Percentiles rank a stretch among this genome's conserved stretches.
These are phyloP conservation scores for Stevia rebaudiana DNA, from an alignment of 140 eudicot species.

Conservation along the genomic window DNA sequence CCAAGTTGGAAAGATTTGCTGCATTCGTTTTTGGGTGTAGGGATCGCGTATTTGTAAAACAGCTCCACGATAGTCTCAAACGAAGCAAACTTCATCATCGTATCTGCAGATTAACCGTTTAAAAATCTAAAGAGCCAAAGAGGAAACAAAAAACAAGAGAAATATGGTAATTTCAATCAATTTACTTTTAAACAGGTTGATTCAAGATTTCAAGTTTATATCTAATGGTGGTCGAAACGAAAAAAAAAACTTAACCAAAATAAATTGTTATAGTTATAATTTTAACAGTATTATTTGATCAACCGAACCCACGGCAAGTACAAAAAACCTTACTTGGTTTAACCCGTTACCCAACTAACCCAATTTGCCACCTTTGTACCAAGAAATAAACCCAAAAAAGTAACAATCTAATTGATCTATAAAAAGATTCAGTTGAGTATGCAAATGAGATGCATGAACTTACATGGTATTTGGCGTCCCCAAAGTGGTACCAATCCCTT, in stretches of 20 bases:
- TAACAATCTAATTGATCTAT: neutral
- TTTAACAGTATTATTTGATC: neutral
- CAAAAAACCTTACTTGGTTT: too few species aligned
- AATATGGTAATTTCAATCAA: neutral
- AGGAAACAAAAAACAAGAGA: too few species aligned
- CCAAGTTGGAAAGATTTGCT: conserved; percentile 53
- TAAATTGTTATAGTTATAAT: neutral
- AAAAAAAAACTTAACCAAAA: neutral
- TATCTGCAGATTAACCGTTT: conserved; percentile 42
- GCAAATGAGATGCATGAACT: conserved; percentile 18
- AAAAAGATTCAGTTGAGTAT: too few species aligned
- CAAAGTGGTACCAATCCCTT: conserved; percentile 72
- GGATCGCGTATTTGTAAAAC: conserved; percentile 50
- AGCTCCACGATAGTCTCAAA: conserved; percentile 52
- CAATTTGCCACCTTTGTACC: neutral
- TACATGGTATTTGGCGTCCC: conserved; percentile 82
- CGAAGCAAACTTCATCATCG: conserved; percentile 56
- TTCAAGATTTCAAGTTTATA: neutral
- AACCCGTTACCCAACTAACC: neutral
- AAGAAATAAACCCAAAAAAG: neutral
- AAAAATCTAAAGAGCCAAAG: neutral
- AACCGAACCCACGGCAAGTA: too few species aligned
- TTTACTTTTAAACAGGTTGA: neutral
- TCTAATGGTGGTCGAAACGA: neutral
- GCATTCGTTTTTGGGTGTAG: conserved; percentile 49